These are phyloP conservation scores for Fusarium chlamydosporum DNA, from an alignment of 2,329 filamentous ascomycete genomes.

Conservation along the genomic window DNA sequence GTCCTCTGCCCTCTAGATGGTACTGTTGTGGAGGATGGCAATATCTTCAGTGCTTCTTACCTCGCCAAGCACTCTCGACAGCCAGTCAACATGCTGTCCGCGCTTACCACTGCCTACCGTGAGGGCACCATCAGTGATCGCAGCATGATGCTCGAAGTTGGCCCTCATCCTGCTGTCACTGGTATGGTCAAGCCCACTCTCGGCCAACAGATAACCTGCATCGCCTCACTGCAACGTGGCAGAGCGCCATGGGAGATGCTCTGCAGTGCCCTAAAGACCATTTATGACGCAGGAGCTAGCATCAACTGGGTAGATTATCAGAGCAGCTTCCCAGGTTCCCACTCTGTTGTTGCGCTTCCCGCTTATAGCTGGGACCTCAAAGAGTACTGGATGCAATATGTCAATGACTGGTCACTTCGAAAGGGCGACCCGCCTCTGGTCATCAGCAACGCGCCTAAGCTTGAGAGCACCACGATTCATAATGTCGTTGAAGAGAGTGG, in stretches of 20 bases:
- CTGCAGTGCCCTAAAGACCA: constrained; percentile 7
- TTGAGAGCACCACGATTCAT: constrained; percentile 44
- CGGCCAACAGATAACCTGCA: constrained; percentile 26
- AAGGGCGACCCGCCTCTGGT: constrained; percentile 63
- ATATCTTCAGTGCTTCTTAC: constrained; percentile 31
- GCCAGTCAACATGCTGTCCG: constrained; percentile 37
- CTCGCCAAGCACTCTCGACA: constrained; percentile 36
- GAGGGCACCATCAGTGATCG: constrained; percentile 15
- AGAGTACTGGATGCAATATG: constrained; percentile 75
- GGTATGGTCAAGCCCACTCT: constrained; percentile 42
- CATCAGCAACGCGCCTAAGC: constrained; percentile 16
- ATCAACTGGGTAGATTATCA: constrained; percentile 53
- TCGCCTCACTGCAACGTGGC: constrained; percentile 35
- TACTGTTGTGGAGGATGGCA: constrained; percentile 12
- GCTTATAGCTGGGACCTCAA: constrained; percentile 81
- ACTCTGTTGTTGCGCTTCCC: constrained; percentile 70
- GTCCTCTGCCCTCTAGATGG: constrained; percentile 38
- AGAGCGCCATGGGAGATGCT: constrained; percentile 34
- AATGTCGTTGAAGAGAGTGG: constrained; percentile 36
- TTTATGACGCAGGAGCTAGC: constrained; percentile 32
- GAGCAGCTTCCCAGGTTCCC: constrained; percentile 28
- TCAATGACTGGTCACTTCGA: constrained; percentile 78
- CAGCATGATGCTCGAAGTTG: constrained; percentile 39
- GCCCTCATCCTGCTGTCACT: constrained; percentile 39
- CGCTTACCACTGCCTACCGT: constrained; percentile 17